These are phyloP conservation scores for Medicago ruthenica DNA, from an alignment of 306 rosid genomes.

Conservation along the genomic window DNA sequence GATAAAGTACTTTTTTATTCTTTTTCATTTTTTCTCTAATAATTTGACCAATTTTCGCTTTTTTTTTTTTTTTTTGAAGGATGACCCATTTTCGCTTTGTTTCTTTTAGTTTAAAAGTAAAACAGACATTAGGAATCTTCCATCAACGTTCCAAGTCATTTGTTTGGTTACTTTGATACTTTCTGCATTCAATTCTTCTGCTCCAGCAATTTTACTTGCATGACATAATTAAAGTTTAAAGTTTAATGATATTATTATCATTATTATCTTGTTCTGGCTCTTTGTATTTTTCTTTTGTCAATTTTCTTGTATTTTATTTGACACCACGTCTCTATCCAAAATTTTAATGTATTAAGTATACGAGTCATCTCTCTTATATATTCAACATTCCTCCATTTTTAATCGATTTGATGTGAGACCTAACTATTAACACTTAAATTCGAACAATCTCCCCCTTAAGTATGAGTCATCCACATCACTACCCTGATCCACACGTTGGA, in stretches of 20 bases:
- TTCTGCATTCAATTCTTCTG: no score
- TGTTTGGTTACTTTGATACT: not conserved
- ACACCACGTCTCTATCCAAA: no score
- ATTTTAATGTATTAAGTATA: no score
- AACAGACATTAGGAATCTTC: conserved; percentile 61
- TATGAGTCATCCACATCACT: no score
- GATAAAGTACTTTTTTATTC: conserved; percentile 15
- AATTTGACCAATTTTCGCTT: conserved; percentile 33
- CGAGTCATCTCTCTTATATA: no score
- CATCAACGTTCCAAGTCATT: conserved; percentile 21
- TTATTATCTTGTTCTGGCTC: no score
- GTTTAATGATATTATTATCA: not conserved
- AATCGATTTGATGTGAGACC: no score
- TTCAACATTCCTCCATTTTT: no score
- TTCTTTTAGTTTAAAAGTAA: conserved; percentile 43
- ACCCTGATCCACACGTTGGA: no score
- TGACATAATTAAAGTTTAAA: conserved; percentile 36
- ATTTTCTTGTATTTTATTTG: no score
- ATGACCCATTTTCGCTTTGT: conserved; percentile 41
- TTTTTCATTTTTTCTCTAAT: not conserved
- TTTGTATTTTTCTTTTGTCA: conserved; percentile 45
- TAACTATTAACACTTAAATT: no score
- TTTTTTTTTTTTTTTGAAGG: conserved; percentile 51
- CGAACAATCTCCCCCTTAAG: no score
- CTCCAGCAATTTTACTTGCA: conserved; percentile 21